A percentile compares a stretch with the other conserved stretches of the same genome.
phyloP scores from a whole-genome alignment of 805 yeast species.

The Lipomyces kockii region DNA sequence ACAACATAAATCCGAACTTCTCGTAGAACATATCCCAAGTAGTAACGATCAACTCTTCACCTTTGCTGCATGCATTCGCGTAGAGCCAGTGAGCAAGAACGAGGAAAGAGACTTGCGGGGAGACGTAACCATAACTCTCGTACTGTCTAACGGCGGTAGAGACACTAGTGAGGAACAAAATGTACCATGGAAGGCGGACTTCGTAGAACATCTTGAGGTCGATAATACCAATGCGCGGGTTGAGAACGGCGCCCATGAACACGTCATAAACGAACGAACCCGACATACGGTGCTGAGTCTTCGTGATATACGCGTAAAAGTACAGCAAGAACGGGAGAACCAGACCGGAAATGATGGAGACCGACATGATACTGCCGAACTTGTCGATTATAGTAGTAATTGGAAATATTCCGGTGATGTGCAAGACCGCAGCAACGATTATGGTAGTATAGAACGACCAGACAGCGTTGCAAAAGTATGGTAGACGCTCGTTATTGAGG shows the following conservation, averaged over 20 bases:
- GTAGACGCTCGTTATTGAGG: conserved; percentile 76
- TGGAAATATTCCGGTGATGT: conserved; percentile 74
- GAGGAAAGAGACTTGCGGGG: conserved; percentile 75
- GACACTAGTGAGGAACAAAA: conserved; percentile 74
- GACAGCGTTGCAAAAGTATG: conserved; percentile 92
- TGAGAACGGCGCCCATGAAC: conserved; percentile 97
- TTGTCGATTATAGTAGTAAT: conserved; percentile 75
- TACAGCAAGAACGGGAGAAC: conserved; percentile 70
- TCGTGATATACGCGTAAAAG: conserved; percentile 64
- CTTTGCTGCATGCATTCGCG: conserved; percentile 96
- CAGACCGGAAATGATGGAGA: conserved; percentile 82
- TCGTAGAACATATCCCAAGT: conserved; percentile 99
- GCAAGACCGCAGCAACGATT: conserved; percentile 62
- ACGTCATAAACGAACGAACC: conserved; percentile 89
- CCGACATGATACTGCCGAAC: conserved; percentile 91
- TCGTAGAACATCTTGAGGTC: conserved; percentile 98
- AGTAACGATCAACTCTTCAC: conserved; percentile 96
- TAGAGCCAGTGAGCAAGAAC: conserved; percentile 89
- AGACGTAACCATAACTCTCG: conserved; percentile 77
- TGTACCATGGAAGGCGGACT: conserved; percentile 96
- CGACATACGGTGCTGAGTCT: conserved; percentile 87
- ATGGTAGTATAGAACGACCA: conserved; percentile 77
- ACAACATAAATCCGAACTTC: conserved; percentile 98
- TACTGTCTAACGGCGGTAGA: conserved; percentile 78
- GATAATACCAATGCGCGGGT: conserved; percentile 90